These are phyloP conservation scores for Huntiella decipiens DNA, from an alignment of 2,329 filamentous ascomycete species.

Conservation along the genomic window DNA sequence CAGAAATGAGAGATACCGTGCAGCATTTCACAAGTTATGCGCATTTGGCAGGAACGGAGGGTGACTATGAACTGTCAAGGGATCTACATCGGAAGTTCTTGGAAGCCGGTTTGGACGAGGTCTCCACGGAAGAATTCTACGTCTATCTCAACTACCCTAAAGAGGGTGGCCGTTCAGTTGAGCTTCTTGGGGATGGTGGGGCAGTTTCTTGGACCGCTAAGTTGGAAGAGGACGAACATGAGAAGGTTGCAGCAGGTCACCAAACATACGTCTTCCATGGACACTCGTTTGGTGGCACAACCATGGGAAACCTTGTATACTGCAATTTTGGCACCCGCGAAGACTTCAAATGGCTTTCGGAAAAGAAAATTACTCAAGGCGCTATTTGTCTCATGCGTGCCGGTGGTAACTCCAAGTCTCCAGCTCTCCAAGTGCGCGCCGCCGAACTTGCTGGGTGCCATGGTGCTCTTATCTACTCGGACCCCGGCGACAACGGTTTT, in stretches of 20 bases:
- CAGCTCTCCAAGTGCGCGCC: slow-evolving; percentile 69
- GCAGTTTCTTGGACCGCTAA: slow-evolving; percentile 56
- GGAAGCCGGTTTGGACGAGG: slow-evolving; percentile 53
- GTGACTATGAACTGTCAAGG: slow-evolving; percentile 68
- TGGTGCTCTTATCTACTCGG: slow-evolving; percentile 83
- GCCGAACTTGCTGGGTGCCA: slow-evolving; percentile 72
- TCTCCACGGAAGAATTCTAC: slow-evolving; percentile 58
- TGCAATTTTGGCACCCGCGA: slow-evolving; percentile 76
- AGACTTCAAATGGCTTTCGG: slow-evolving; percentile 57
- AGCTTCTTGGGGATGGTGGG: slow-evolving; percentile 52
- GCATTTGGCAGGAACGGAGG: slow-evolving; percentile 86
- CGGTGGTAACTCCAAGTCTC: slow-evolving; percentile 53
- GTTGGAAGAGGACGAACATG: slow-evolving; percentile 58
- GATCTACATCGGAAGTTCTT: slow-evolving; percentile 66
- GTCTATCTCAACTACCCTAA: slow-evolving; percentile 89
- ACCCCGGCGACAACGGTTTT: slow-evolving; percentile 72
- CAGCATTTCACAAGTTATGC: slow-evolving; percentile 65
- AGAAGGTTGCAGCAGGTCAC: slow-evolving; percentile 35
- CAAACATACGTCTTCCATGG: slow-evolving; percentile 75
- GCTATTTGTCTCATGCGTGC: slow-evolving; percentile 73
- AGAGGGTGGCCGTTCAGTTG: slow-evolving; percentile 55
- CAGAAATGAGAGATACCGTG: slow-evolving; percentile 52
- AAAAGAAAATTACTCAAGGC: slow-evolving; percentile 52
- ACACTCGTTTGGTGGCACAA: slow-evolving; percentile 70
- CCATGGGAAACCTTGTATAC: slow-evolving; percentile 72